A percentile compares a stretch with the other conserved stretches of the same genome.
phyloP scores from a whole-genome alignment of 2,329 filamentous ascomycete genomes.

The Massarina eburnea region DNA sequence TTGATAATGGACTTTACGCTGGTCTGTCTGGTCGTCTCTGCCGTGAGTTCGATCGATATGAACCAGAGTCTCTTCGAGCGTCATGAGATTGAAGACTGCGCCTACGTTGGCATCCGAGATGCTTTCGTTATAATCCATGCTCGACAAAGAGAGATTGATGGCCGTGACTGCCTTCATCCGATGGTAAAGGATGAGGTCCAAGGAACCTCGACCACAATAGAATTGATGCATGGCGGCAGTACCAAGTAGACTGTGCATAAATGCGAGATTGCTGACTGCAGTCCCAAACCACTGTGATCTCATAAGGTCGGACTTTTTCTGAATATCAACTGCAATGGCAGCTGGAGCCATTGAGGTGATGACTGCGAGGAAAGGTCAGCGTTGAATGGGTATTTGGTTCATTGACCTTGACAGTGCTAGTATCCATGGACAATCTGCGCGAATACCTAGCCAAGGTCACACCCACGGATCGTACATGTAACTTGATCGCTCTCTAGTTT shows the following conservation, averaged over 20 bases:
- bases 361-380: constrained; percentile 30
- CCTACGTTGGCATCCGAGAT: constrained; percentile 43
- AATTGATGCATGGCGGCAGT: constrained; percentile 39
- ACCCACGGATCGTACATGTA: not conserved
- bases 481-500: not conserved
- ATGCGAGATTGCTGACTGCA: constrained; percentile 36
- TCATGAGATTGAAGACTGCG: constrained; percentile 42
- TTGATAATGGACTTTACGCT: constrained; percentile 35
- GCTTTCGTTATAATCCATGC: constrained; percentile 22
- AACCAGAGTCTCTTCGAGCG: constrained; percentile 37
- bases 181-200: constrained; percentile 36
- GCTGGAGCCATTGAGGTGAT: constrained; percentile 39
- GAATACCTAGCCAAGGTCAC: not conserved
- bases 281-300: constrained; percentile 41
- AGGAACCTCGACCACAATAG: constrained; percentile 33
- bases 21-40: constrained; percentile 32
- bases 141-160: constrained; percentile 35
- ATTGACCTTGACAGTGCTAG: too few species aligned
- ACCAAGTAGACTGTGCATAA: constrained; percentile 44
- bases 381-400: not conserved
- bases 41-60: constrained; percentile 11
- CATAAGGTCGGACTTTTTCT: constrained; percentile 37
- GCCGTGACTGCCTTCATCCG: constrained; percentile 36
- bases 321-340: constrained; percentile 41
- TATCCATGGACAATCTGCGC: not conserved